phyloP scores from a whole-genome alignment of 305 asterid species.

The Fraxinus nigra region DNA sequence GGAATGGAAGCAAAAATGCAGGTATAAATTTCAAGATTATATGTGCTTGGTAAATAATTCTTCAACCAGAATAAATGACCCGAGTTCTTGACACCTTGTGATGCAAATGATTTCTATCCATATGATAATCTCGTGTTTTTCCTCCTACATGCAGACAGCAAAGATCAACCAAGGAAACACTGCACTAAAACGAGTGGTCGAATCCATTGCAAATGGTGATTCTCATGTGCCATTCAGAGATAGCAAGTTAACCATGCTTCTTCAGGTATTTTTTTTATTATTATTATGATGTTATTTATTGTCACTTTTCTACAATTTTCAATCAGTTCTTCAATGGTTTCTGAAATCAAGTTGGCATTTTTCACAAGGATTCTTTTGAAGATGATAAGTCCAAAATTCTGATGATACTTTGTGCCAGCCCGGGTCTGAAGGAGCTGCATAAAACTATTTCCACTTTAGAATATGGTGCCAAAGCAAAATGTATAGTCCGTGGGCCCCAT shows the following conservation, averaged over 20 bases:
- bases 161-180: slow-evolving; percentile 91
- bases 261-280: slow-evolving; percentile 51
- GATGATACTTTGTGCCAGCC: slow-evolving; percentile 93
- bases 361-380: slow-evolving; percentile 79
- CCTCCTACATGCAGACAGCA: slow-evolving; percentile 56
- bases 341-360: slow-evolving; percentile 8
- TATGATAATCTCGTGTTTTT: background rate
- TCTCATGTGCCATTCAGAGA: slow-evolving; percentile 96
- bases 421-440: slow-evolving; percentile 87
- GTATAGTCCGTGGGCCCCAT: slow-evolving; percentile 85
- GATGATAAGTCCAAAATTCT: slow-evolving; percentile 83
- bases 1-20: slow-evolving; percentile 97
- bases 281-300: background rate
- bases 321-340: background rate
- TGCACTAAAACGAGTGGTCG: slow-evolving; percentile 88
- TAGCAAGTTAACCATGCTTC: slow-evolving; percentile 97
- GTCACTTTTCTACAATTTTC: slow-evolving; percentile 1
- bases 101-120: background rate
- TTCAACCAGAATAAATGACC: background rate
- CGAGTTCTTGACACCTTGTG: background rate
- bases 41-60: background rate
- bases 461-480: slow-evolving; percentile 93
- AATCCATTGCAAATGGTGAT: slow-evolving; percentile 93
- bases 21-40: slow-evolving; percentile 33
- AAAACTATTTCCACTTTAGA: slow-evolving; percentile 88